phyloP scores from a whole-genome alignment of 352 stramenopile species.

The Phytophthora foliorum region DNA sequence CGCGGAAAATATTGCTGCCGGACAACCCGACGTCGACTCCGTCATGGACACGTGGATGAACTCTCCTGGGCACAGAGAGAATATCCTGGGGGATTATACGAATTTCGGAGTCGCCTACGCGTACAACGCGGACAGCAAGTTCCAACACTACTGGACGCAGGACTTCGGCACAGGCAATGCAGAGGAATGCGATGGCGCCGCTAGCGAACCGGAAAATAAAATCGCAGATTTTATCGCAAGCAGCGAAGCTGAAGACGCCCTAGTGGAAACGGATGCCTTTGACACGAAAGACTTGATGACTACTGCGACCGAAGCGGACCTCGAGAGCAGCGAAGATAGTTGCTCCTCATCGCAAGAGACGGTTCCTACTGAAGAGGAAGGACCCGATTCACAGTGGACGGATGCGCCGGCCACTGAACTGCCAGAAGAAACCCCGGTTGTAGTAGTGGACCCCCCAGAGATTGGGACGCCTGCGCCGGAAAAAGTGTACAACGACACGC shows the following conservation, averaged over 20 bases:
- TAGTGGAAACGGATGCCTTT: not conserved
- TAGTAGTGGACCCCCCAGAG: constrained; percentile 12
- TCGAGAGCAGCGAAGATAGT: not conserved
- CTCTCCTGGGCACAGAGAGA: constrained; percentile 38
- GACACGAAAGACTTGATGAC: not conserved
- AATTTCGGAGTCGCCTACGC: constrained; percentile 47
- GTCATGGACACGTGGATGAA: constrained; percentile 52
- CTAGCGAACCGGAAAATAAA: not conserved
- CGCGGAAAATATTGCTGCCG: constrained; percentile 50
- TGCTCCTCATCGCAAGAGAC: constrained; percentile 5
- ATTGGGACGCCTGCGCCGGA: constrained; percentile 10
- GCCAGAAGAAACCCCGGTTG: constrained; percentile 8
- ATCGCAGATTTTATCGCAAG: not conserved
- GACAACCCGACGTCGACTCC: constrained; percentile 37
- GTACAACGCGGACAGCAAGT: constrained; percentile 32
- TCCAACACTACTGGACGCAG: constrained; percentile 64
- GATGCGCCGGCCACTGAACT: constrained; percentile 1
- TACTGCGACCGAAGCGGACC: not conserved
- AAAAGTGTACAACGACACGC: constrained; percentile 14
- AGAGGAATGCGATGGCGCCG: constrained; percentile 40
- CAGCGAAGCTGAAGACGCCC: constrained; percentile 5
- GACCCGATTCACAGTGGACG: not conserved
- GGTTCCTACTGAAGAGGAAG: not conserved
- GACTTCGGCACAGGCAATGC: constrained; percentile 45
- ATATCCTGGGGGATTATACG: constrained; percentile 47